Conservation (phyloP, 495 filamentous ascomycete species). For the Penicillium bialowiezense region DNA sequence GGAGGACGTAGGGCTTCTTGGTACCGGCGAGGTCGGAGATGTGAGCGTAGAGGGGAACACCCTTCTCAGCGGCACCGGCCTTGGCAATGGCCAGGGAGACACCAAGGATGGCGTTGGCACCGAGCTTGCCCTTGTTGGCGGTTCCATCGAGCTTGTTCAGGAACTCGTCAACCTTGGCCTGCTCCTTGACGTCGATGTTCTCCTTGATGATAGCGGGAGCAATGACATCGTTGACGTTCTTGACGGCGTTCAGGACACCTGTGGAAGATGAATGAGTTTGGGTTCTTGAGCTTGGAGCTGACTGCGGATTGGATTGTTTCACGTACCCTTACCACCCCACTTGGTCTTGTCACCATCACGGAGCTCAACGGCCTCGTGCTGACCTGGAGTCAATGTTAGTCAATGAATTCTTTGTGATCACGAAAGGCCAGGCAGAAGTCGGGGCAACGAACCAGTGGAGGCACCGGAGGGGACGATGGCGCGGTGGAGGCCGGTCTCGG, state of each 20-base stretch:
- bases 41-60: constrained; percentile 94
- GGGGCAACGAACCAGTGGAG: constrained; percentile 73
- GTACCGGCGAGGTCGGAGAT: constrained; percentile 97
- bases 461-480: constrained; percentile 98
- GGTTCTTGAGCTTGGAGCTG: not conserved
- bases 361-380: constrained; percentile 98
- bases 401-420: no score
- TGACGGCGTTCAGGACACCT: constrained; percentile 89
- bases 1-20: constrained; percentile 99
- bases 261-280: constrained; percentile 12
- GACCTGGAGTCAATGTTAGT: constrained; percentile 52
- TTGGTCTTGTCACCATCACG: constrained; percentile 97
- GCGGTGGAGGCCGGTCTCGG: constrained; percentile 93
- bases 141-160: constrained; percentile 95
- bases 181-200: constrained; percentile 95
- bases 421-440: no score
- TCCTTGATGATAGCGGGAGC: constrained; percentile 89
- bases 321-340: constrained; percentile 88
- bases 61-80: constrained; percentile 98
- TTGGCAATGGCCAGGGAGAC: constrained; percentile 95
- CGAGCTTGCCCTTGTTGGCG: constrained; percentile 94
- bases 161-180: constrained; percentile 88
- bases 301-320: not conserved
- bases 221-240: constrained; percentile 93
- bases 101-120: constrained; percentile 98